Evolutionary conservation across 1,139 yeast species (phyloP), one percentile per base, ranked within the genome.

Genomic region (Hanseniaspora sp.): DNA sequence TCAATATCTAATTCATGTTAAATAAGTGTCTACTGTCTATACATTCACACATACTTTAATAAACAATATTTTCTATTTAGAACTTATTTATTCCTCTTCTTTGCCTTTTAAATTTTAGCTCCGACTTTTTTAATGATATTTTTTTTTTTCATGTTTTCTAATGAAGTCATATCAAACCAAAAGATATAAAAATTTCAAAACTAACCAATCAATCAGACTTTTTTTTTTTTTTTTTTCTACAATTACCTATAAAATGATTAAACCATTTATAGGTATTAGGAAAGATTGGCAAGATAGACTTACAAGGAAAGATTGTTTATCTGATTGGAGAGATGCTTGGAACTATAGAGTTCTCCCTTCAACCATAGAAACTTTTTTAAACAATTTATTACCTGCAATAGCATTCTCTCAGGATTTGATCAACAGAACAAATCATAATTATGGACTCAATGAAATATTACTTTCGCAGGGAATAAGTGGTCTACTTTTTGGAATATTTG

Each of bases 331-430:
- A 18, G 98, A 92, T 69, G 90, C 92, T 0, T 74, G 77, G 70
- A 83, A 86, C 65, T 92, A 92, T 65, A 70, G 97, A 61, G 94
- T 88, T n/a, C 73, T 92, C 2, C 97, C 98, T 0, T 75, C 95
- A 0, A 82, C 88, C 0, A 69, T 85, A 1, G 88, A 77, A 65
- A 84, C 90, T 45, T 90, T 85, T 69, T 86, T 92, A 72, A 87
- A 95, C 52, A 92, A 92, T 65, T 67, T 92, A 46, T 71, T 92
- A 34, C 98, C 98, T 0, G 97, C 97, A 0, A 77, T 92, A 47
- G 96, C 97, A 0, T 92, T 92, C 74, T 95, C 97, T 0, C 96
- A 88, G 64, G 98, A 92, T 66, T 84, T 90, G 96, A 88, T 87
- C 66, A 88, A 90, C 69, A 80, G 86, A 57, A 92, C 98, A 0